Conservation (phyloP, 2,329 filamentous ascomycete species). For the Fusarium newnesense region DNA sequence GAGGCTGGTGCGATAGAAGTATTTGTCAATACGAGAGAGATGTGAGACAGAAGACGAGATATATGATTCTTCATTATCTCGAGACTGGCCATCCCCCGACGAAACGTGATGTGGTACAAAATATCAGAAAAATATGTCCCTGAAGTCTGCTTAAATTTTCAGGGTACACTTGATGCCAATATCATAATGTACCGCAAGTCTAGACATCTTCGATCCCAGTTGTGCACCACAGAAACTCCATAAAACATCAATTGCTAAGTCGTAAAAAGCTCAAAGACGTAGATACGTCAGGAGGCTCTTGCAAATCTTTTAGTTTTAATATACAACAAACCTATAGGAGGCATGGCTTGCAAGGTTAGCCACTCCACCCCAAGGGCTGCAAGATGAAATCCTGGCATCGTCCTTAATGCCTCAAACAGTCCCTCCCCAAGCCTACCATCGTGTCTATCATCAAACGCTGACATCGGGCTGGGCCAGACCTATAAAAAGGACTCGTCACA, state of each 20-base stretch:
- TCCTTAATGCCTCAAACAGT: conserved; percentile 15
- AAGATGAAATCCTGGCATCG: conserved; percentile 13
- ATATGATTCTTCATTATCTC: conserved; percentile 13
- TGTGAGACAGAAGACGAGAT: conserved; percentile 15
- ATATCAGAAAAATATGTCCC: neutral
- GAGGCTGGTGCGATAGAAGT: conserved; percentile 16
- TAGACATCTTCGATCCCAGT: neutral
- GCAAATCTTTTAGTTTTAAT: conserved; percentile 32
- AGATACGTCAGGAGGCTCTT: conserved; percentile 11
- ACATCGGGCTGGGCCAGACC: neutral
- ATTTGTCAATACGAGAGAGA: conserved; percentile 10
- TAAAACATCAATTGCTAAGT: conserved; percentile 37
- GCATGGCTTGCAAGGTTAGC: conserved; percentile 14
- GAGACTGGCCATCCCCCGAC: neutral
- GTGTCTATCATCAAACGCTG: conserved; percentile 11
- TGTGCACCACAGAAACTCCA: neutral
- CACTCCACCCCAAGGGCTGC: neutral
- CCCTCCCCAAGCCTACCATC: conserved; percentile 15
- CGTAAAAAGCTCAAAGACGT: conserved; percentile 28
- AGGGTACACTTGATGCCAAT: no score
- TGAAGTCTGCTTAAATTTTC: neutral
- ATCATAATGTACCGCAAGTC: neutral
- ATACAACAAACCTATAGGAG: conserved; percentile 34
- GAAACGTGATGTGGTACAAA: neutral
- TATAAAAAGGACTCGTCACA: conserved; percentile 7